Evolutionary conservation across 2,329 filamentous ascomycete species (phyloP).

Genomic region (Neopestalotiopsis sp.): DNA sequence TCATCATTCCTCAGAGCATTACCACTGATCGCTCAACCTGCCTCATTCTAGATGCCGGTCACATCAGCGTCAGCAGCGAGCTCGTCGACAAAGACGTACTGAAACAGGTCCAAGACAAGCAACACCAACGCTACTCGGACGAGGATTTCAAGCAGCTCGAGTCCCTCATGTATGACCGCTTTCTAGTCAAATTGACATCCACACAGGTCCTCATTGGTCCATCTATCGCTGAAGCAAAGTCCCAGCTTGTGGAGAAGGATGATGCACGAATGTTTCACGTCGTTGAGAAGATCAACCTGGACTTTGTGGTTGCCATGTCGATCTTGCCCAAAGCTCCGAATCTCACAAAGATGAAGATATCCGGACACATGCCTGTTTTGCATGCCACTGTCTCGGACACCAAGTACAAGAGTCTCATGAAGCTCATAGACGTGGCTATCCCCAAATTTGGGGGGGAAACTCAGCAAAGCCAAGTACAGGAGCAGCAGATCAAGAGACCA

Average conservation of each 20-base stretch:
- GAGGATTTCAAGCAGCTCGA: slow-evolving; percentile 89
- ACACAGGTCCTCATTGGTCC: slow-evolving; percentile 96
- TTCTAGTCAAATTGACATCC: slow-evolving; percentile 88
- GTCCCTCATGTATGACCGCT: slow-evolving; percentile 97
- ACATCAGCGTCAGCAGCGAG: slow-evolving; percentile 92
- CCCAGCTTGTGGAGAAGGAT: slow-evolving; percentile 74
- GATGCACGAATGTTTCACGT: slow-evolving; percentile 80
- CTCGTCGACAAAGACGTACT: slow-evolving; percentile 91
- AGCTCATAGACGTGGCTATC: slow-evolving; percentile 91
- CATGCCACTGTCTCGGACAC: slow-evolving; percentile 91
- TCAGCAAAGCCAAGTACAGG: slow-evolving; percentile 32
- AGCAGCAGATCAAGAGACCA: slow-evolving; percentile 45
- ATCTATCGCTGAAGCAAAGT: slow-evolving; percentile 87
- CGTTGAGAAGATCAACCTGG: slow-evolving; percentile 95
- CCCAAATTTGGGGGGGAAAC: slow-evolving; percentile 73
- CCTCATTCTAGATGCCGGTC: slow-evolving; percentile 93
- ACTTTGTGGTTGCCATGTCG: slow-evolving; percentile 94
- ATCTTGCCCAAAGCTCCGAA: slow-evolving; percentile 97
- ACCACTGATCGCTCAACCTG: slow-evolving; percentile 81
- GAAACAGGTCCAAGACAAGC: slow-evolving; percentile 88
- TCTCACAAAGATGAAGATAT: slow-evolving; percentile 88
- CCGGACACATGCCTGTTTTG: slow-evolving; percentile 88
- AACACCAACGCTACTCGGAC: slow-evolving; percentile 84
- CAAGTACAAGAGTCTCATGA: slow-evolving; percentile 98
- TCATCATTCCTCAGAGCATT: slow-evolving; percentile 95